A percentile compares a stretch with the other conserved stretches of the same genome.
Conservation (phyloP, 2,329 filamentous ascomycete species). For the Ceratocystis cubensis region DNA sequence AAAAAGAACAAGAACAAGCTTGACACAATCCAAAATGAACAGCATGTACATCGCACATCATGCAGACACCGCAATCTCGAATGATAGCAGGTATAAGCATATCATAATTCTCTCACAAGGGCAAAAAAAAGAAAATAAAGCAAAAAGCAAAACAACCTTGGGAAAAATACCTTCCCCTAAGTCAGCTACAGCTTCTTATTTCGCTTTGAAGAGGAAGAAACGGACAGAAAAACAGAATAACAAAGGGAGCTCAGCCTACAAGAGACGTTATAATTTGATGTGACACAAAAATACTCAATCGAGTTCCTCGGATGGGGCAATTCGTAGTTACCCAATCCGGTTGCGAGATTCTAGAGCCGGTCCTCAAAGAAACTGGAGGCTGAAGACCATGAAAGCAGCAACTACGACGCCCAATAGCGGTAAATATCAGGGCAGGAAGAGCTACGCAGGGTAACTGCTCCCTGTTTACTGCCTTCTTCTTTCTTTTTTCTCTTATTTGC, state of each 20-base stretch:
- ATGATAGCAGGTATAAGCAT: background rate
- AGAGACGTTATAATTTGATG: background rate
- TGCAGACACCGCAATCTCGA: background rate
- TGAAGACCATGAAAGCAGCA: background rate
- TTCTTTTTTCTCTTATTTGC: background rate
- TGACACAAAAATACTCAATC: constrained; percentile 7
- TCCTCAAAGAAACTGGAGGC: background rate
- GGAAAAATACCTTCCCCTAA: too few relatives aligned
- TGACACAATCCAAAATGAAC: background rate
- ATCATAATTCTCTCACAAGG: background rate
- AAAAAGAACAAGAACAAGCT: background rate
- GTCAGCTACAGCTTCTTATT: too few relatives aligned
- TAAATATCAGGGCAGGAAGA: background rate
- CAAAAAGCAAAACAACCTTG: background rate
- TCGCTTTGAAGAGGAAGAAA: background rate
- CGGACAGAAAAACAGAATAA: background rate
- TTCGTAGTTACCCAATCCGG: constrained; percentile 9
- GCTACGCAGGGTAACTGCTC: background rate
- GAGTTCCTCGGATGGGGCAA: background rate
- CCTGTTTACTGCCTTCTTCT: background rate
- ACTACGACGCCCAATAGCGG: background rate
- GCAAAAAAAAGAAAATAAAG: background rate
- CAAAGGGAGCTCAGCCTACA: background rate
- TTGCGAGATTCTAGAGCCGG: background rate
- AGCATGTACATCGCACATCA: background rate